phyloP scores from a whole-genome alignment of 164 flowering plant species.

The Vitis cinerea region DNA sequence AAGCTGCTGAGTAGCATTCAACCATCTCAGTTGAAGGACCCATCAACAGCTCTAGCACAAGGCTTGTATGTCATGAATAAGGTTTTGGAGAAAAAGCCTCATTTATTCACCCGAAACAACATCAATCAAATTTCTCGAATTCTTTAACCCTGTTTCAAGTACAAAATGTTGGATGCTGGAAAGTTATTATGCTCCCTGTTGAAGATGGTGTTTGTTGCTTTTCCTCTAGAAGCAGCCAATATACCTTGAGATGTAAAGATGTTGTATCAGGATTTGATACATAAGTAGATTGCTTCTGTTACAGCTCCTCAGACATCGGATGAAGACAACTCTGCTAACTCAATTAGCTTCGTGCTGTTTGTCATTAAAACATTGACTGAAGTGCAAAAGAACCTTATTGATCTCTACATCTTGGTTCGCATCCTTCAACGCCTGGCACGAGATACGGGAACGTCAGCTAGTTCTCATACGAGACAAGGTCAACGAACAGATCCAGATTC shows the following conservation, averaged over 20 bases:
- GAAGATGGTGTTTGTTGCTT: constrained; percentile 88
- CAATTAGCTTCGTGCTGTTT: constrained; percentile 83
- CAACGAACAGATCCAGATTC: constrained; percentile 87
- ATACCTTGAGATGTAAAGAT: constrained; percentile 78
- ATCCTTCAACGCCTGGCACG: constrained; percentile 93
- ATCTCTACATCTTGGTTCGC: constrained; percentile 69
- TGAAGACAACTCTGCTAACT: constrained; percentile 68
- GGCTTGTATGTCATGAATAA: constrained; percentile 98
- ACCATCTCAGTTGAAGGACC: constrained; percentile 95
- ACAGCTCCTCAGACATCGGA: constrained; percentile 68
- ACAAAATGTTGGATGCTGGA: constrained; percentile 91
- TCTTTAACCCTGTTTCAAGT: constrained; percentile 94
- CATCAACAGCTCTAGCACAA: constrained; percentile 97
- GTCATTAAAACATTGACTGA: constrained; percentile 78
- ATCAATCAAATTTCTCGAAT: constrained; percentile 93
- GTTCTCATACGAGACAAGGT: constrained; percentile 76
- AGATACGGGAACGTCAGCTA: constrained; percentile 76
- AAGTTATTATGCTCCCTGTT: constrained; percentile 84
- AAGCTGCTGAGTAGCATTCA: constrained; percentile 85
- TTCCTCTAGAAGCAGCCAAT: constrained; percentile 67
- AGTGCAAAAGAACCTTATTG: constrained; percentile 74
- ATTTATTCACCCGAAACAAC: constrained; percentile 87
- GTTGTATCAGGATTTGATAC: constrained; percentile 82
- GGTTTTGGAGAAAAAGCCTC: constrained; percentile 97
- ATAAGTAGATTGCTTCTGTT: constrained; percentile 72